phyloP scores from a whole-genome alignment of 345 rosid species.

The Ricinus communis region DNA sequence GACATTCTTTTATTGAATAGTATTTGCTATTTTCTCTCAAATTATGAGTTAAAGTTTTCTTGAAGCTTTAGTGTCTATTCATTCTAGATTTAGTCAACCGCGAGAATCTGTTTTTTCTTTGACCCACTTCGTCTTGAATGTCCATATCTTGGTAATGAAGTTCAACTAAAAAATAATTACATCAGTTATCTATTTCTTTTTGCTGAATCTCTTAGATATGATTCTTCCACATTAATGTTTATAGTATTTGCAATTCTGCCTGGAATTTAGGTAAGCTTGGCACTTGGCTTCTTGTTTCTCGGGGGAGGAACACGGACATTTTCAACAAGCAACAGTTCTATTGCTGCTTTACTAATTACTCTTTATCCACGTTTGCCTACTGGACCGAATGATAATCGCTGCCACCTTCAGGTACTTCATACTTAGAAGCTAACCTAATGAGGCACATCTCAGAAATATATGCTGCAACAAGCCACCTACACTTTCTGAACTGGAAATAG shows the following conservation, averaged over 20 bases:
- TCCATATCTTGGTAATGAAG: background rate
- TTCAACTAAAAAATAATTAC: background rate
- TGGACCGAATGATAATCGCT: conserved; percentile 97
- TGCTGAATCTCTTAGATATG: background rate
- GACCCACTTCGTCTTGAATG: no score
- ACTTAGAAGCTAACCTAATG: background rate
- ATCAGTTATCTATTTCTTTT: background rate
- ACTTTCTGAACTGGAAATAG: background rate
- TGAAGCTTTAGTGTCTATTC: no score
- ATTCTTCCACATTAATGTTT: background rate
- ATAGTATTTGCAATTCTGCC: background rate
- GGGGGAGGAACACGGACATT: conserved; percentile 94
- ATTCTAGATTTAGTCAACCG: no score
- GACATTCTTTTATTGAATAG: no score
- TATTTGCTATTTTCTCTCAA: no score
- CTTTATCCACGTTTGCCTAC: conserved; percentile 92
- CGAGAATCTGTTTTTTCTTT: no score
- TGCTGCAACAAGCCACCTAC: background rate
- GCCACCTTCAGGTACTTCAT: conserved; percentile 93
- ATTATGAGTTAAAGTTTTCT: no score
- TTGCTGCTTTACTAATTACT: conserved; percentile 83
- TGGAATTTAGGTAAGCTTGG: conserved; percentile 75
- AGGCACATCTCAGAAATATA: conserved; percentile 4
- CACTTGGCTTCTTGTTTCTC: conserved; percentile 92
- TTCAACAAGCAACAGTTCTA: conserved; percentile 77